Conservation (phyloP, 768 basidiomycete genomes). For the Naganishia friedmannii region DNA sequence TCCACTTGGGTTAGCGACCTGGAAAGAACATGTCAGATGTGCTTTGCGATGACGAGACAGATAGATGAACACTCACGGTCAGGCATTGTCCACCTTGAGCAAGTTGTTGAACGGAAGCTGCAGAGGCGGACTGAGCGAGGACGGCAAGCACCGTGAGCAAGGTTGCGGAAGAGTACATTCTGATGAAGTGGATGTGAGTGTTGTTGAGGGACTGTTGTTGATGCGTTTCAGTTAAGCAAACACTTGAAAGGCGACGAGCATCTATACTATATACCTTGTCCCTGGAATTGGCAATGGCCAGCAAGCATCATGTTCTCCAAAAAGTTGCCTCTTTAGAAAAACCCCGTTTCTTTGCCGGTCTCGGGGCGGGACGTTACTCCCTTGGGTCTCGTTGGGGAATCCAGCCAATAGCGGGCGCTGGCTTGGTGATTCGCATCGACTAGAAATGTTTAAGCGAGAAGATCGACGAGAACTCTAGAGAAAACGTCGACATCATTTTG, state of each 20-base stretch:
- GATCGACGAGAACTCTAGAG: background rate
- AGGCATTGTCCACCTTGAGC: conserved; percentile 31
- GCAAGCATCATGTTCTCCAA: background rate
- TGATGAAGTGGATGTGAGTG: background rate
- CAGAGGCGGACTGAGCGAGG: conserved; percentile 29
- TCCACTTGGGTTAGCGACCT: conserved; percentile 30
- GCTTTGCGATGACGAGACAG: background rate
- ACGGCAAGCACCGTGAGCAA: conserved; percentile 29
- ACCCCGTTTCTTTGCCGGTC: background rate
- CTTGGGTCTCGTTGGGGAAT: background rate
- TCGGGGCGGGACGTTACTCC: conserved; percentile 7
- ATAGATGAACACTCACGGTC: background rate
- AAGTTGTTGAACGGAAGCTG: conserved; percentile 33
- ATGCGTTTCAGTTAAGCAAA: background rate
- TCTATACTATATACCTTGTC: background rate
- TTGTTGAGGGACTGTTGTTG: background rate
- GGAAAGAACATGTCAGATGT: conserved; percentile 1
- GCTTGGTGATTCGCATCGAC: no score
- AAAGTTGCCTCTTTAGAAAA: background rate
- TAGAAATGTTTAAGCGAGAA: background rate
- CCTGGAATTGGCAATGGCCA: background rate
- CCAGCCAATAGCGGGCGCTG: background rate
- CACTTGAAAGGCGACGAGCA: background rate
- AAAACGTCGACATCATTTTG: no score
- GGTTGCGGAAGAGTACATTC: conserved; percentile 25